A percentile compares a stretch with the other conserved stretches of the same genome.
Conservation (phyloP, 192 early-diverging fungal genomes). For the Backusella luteola region DNA sequence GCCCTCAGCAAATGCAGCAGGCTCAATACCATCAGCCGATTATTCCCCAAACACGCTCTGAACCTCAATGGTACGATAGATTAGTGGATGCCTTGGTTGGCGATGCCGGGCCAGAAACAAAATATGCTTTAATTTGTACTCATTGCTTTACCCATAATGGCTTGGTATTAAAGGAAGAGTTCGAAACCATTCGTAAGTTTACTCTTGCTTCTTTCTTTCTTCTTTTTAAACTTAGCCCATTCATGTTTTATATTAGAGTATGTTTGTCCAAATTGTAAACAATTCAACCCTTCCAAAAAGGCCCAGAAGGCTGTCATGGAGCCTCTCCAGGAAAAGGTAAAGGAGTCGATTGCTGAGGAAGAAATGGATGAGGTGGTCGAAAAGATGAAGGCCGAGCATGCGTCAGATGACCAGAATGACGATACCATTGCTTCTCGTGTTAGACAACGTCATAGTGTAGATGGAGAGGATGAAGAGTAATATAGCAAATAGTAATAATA, state of each 20-base stretch:
- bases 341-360: background rate
- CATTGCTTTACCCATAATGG: constrained; percentile 94
- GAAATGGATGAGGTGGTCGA: background rate
- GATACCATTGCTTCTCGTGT: constrained; percentile 24
- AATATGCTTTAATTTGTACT: constrained; percentile 93
- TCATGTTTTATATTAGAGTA: constrained; percentile 41
- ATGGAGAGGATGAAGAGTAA: background rate
- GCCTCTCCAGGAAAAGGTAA: background rate
- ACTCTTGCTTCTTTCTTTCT: background rate
- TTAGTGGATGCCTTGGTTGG: constrained; percentile 91
- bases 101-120: constrained; percentile 83
- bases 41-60: constrained; percentile 17
- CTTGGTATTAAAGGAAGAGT: constrained; percentile 78
- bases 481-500: background rate
- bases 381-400: background rate
- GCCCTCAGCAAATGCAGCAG: background rate
- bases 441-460: constrained; percentile 6
- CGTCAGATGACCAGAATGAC: background rate
- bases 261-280: constrained; percentile 54
- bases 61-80: constrained; percentile 82
- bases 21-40: constrained; percentile 12
- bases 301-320: constrained; percentile 11
- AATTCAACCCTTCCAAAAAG: constrained; percentile 53
- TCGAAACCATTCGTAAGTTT: constrained; percentile 66
- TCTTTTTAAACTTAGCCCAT: background rate